Base-by-base conservation (phyloP, 331 rosid genomes). In the Rhamnella rubrinervis region DNA sequence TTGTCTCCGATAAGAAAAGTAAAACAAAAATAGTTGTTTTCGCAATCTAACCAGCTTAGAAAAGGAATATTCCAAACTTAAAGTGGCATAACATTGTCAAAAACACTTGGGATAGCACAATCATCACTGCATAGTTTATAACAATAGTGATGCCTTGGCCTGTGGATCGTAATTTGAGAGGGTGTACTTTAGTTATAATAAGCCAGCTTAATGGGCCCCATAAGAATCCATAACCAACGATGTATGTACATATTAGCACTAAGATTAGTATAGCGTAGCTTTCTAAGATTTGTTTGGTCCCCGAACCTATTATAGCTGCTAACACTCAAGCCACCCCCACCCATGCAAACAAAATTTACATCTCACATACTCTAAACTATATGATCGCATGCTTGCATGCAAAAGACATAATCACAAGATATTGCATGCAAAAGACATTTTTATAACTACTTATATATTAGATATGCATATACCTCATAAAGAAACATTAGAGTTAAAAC, bases 191-290 rank as follows among this genome's bases (percentile, higher is more conserved):
- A 80, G 88, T 90, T 6, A 93, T 87, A 67, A 90, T 71, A 2
- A 90, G 84, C 93, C 91, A 87, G 2, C 76, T 49, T 1, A 90
- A 74, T 17, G 96, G 91, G 0, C 89, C 93, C 96, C 96, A 90
- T 13, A 93, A 90, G 89, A 89, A 87, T 4, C 88, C 93, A 56
- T 87, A 90, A 13, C 92, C 93, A 1, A 84, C 84, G 0, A 86
- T 21, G 19, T 87, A 90, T 0, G 77, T 0, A 25, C 88, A 85
- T 57, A 87, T 28, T 11, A 85, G 62, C 49, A 78, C 87, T 44
- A 87, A 31, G 11, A 87, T 87, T 17, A 85, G 0, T 28, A 69
- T 4, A 0, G 89, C 80, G 15, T 77, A 62, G 5, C 78, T 70
- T 78, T 83, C 80, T 0, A 93, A 55, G 17, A 89, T 64, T 21